Conservation (phyloP, 768 basidiomycete species). For the Russula lepida region DNA sequence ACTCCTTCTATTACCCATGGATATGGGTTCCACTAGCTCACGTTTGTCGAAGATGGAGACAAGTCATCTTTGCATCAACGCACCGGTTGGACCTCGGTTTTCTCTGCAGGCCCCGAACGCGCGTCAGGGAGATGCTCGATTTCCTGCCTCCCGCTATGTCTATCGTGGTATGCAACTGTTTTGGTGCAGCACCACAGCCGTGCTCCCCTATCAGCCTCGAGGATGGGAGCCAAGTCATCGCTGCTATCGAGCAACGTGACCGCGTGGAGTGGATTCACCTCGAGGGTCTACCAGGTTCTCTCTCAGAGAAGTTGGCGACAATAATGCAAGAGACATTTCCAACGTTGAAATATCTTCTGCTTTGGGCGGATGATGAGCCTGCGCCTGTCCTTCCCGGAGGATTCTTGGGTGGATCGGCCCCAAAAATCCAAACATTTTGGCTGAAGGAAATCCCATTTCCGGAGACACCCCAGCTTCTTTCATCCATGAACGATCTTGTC, state of each 20-base stretch:
- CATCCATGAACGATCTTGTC: neutral
- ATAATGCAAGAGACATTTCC: neutral
- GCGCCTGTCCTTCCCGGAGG: neutral
- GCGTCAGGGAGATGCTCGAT: conserved; percentile 1
- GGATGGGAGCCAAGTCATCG: neutral
- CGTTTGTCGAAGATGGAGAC: conserved; percentile 3
- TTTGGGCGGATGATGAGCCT: neutral
- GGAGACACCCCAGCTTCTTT: neutral
- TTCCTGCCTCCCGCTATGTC: neutral
- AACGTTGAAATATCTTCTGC: neutral
- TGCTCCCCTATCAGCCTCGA: neutral
- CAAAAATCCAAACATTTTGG: neutral
- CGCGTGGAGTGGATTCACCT: neutral
- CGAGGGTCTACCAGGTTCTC: neutral
- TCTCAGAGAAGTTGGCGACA: neutral
- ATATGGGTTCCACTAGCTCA: neutral
- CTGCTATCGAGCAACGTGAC: neutral
- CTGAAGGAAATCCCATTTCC: neutral
- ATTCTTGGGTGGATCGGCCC: conserved; percentile 1
- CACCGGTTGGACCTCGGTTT: neutral
- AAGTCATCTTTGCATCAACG: neutral
- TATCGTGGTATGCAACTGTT: neutral
- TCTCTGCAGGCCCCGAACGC: neutral
- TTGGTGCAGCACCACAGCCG: neutral
- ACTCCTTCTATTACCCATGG: neutral